Percentiles rank a stretch among this genome's conserved stretches.
Evolutionary conservation across 257 asterid species (phyloP).

Genomic region (Salvia miltiorrhiza): DNA sequence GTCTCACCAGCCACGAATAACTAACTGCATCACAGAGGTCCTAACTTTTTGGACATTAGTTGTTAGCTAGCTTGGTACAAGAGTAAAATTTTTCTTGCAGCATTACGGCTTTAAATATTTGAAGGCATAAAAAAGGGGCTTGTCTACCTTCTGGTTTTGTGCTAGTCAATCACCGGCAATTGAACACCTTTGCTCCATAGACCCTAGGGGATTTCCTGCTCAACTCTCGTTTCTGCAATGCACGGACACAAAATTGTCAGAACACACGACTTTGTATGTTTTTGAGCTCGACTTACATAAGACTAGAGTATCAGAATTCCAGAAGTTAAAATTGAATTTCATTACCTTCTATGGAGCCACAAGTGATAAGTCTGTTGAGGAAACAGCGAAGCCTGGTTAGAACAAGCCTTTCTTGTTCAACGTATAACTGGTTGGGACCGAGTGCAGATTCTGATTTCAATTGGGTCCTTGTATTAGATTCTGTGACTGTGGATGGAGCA

Average conservation of each 20-base stretch:
- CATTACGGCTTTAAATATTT: slow-evolving; percentile 1
- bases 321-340: background rate
- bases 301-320: background rate
- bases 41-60: slow-evolving; percentile 16
- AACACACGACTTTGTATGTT: no score
- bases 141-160: background rate
- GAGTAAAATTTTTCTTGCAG: background rate
- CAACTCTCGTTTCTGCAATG: slow-evolving; percentile 36
- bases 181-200: slow-evolving; percentile 6
- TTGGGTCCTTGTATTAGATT: slow-evolving; percentile 14
- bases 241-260: background rate
- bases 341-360: slow-evolving; percentile 47
- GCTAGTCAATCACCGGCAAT: slow-evolving; percentile 7
- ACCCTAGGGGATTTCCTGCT: slow-evolving; percentile 20
- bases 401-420: slow-evolving; percentile 70
- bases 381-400: slow-evolving; percentile 41
- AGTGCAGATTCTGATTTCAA: slow-evolving; percentile 20
- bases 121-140: background rate
- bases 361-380: slow-evolving; percentile 47
- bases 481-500: slow-evolving; percentile 20
- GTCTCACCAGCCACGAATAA: background rate
- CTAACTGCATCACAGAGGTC: slow-evolving; percentile 14
- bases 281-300: background rate
- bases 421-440: slow-evolving; percentile 25
- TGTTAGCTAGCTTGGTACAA: slow-evolving; percentile 7